phyloP scores from a whole-genome alignment of 2,329 filamentous ascomycete species.

The Elsinoe ampelina region DNA sequence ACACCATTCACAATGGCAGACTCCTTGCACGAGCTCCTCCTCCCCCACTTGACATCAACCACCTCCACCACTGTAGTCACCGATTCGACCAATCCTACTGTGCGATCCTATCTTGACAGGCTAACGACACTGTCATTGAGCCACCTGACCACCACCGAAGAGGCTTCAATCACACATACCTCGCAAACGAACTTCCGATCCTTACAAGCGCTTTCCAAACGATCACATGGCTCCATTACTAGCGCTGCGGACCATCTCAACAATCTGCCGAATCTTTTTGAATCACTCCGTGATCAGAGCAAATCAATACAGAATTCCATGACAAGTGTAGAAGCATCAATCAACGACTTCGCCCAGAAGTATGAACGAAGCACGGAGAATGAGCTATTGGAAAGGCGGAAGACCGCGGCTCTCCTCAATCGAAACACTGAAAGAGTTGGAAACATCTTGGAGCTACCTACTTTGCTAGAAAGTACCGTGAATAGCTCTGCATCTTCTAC shows the following conservation, averaged over 20 bases:
- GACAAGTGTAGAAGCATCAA: conserved; percentile 68
- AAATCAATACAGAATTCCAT: conserved; percentile 61
- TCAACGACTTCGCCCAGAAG: conserved; percentile 69
- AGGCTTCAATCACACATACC: conserved; percentile 67
- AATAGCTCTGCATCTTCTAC: conserved; percentile 41
- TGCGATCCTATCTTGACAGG: conserved; percentile 63
- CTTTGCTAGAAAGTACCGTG: conserved; percentile 72
- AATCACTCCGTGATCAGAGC: conserved; percentile 56
- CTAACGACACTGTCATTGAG: conserved; percentile 68
- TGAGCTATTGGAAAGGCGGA: conserved; percentile 58
- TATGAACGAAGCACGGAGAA: conserved; percentile 64
- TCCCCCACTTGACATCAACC: conserved; percentile 43
- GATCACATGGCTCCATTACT: conserved; percentile 78
- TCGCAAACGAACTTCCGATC: conserved; percentile 74
- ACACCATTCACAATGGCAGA: conserved; percentile 35
- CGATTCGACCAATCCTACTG: conserved; percentile 42
- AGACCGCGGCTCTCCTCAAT: conserved; percentile 69
- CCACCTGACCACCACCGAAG: conserved; percentile 64
- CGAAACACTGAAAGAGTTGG: conserved; percentile 83
- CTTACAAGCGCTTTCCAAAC: conserved; percentile 79
- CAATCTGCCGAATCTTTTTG: conserved; percentile 64
- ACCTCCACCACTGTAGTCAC: conserved; percentile 21
- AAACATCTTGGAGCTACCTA: conserved; percentile 83
- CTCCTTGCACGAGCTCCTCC: conserved; percentile 64
- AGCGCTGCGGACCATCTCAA: conserved; percentile 68